phyloP scores from a whole-genome alignment of 2,329 filamentous ascomycete genomes.

The Aspergillus hiratsukae region DNA sequence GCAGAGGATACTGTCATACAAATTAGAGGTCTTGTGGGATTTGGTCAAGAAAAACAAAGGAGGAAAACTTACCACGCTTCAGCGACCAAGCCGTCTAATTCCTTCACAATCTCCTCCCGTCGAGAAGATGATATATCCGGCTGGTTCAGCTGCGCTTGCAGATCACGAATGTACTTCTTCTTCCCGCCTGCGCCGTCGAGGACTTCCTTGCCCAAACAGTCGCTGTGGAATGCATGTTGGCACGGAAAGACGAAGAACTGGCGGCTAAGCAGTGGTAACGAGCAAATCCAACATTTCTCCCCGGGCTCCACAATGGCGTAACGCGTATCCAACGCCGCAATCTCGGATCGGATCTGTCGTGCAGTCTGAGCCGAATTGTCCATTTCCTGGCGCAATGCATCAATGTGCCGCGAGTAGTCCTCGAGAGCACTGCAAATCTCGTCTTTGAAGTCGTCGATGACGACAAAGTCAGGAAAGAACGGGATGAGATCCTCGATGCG shows the following conservation, averaged over 20 bases:
- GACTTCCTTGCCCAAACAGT: slow-evolving; percentile 83
- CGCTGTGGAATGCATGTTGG: slow-evolving; percentile 95
- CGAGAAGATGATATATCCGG: slow-evolving; percentile 65
- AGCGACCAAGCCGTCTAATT: slow-evolving; percentile 88
- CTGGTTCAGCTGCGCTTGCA: slow-evolving; percentile 78
- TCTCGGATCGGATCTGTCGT: slow-evolving; percentile 84
- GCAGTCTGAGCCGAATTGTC: slow-evolving; percentile 88
- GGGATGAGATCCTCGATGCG: slow-evolving; percentile 96
- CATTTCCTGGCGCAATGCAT: slow-evolving; percentile 86
- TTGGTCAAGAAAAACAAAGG: slow-evolving; percentile 16
- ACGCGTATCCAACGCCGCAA: slow-evolving; percentile 75
- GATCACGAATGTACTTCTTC: slow-evolving; percentile 73
- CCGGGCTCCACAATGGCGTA: slow-evolving; percentile 97
- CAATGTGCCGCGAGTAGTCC: slow-evolving; percentile 88
- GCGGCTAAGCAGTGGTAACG: slow-evolving; percentile 75
- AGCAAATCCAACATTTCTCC: slow-evolving; percentile 87
- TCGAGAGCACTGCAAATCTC: slow-evolving; percentile 93
- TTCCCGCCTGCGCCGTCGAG: slow-evolving; percentile 76
- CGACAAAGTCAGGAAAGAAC: slow-evolving; percentile 97
- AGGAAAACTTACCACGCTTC: slow-evolving; percentile 67
- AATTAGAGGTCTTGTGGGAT: neutral
- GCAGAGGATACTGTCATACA: slow-evolving; percentile 69
- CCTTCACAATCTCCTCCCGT: slow-evolving; percentile 77
- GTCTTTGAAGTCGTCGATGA: slow-evolving; percentile 98
- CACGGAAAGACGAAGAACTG: slow-evolving; percentile 99